A percentile compares a stretch with the other conserved stretches of the same genome.
phyloP scores from a whole-genome alignment of 768 basidiomycete genomes.

The Boletus vinaceobasis region DNA sequence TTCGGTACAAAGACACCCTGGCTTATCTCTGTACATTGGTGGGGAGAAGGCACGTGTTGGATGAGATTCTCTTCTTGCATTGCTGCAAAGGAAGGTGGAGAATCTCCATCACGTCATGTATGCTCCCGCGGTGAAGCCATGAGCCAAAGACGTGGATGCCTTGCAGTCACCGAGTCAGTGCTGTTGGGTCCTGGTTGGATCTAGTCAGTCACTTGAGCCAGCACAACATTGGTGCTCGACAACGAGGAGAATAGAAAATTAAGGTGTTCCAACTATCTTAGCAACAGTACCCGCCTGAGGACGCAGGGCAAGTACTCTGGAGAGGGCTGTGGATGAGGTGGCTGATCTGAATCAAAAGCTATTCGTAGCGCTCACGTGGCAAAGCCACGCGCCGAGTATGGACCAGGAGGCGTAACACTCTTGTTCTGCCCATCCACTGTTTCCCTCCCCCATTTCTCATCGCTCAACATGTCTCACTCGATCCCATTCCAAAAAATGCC shows the following conservation, averaged over 20 bases:
- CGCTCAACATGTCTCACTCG: slow-evolving; percentile 15
- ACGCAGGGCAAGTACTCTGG: not conserved
- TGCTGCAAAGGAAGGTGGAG: slow-evolving; percentile 26
- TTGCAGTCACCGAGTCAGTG: not conserved
- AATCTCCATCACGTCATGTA: slow-evolving; percentile 19
- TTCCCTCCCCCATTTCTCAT: slow-evolving; percentile 30
- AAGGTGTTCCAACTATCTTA: not conserved
- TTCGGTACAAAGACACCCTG: slow-evolving; percentile 2
- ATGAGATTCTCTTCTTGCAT: slow-evolving; percentile 20
- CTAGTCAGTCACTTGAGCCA: not conserved
- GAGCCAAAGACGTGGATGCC: slow-evolving; percentile 18
- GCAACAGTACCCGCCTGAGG: not conserved
- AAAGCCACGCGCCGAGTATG: slow-evolving; percentile 29
- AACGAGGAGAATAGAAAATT: not conserved
- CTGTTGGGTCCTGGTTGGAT: not conserved
- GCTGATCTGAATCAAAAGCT: slow-evolving; percentile 19
- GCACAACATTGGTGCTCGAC: not conserved
- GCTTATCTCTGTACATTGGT: slow-evolving; percentile 3
- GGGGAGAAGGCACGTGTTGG: slow-evolving; percentile 16
- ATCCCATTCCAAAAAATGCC: slow-evolving; percentile 10
- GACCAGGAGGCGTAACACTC: slow-evolving; percentile 31
- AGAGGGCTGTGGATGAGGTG: slow-evolving; percentile 7
- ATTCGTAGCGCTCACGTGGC: slow-evolving; percentile 29
- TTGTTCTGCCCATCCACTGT: slow-evolving; percentile 32
- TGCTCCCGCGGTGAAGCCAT: slow-evolving; percentile 17